A percentile compares a stretch with the other conserved stretches of the same genome.
Conservation (phyloP, 2,329 filamentous ascomycete species). For the Penicillium sp. region DNA sequence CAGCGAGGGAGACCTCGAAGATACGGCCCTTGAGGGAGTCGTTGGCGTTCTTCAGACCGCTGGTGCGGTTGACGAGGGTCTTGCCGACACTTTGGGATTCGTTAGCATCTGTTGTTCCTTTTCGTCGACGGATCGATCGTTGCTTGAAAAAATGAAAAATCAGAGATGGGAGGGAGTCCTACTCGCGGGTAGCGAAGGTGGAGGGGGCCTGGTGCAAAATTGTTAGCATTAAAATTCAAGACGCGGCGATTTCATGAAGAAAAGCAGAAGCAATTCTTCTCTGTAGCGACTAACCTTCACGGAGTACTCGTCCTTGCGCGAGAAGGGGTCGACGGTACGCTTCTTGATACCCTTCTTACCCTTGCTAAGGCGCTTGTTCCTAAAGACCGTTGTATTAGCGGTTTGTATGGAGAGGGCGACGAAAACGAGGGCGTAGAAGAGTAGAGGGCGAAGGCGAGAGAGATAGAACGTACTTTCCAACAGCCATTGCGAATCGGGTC, state of each 20-base stretch:
- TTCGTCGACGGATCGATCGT: neutral
- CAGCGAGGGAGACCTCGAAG: slow-evolving; percentile 97
- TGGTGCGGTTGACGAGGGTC: slow-evolving; percentile 98
- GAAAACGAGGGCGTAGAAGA: slow-evolving; percentile 5
- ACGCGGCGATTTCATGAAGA: neutral
- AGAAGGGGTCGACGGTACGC: slow-evolving; percentile 96
- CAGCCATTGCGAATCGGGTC: slow-evolving; percentile 72
- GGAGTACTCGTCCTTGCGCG: slow-evolving; percentile 98
- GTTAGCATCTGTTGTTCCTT: slow-evolving; percentile 21
- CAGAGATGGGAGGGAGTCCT: slow-evolving; percentile 57
- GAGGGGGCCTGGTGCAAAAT: slow-evolving; percentile 72
- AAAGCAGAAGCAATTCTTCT: too few species aligned
- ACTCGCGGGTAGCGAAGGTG: slow-evolving; percentile 96
- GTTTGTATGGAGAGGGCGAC: slow-evolving; percentile 10
- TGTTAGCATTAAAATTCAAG: slow-evolving; percentile 20
- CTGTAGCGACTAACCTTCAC: slow-evolving; percentile 71
- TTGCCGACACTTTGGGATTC: slow-evolving; percentile 81
- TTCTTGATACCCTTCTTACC: slow-evolving; percentile 99
- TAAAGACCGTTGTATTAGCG: slow-evolving; percentile 41
- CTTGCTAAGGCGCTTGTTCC: slow-evolving; percentile 99
- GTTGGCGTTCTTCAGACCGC: slow-evolving; percentile 99
- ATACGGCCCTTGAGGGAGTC: slow-evolving; percentile 98
- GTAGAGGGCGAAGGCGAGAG: slow-evolving; percentile 7
- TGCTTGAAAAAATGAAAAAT: neutral
- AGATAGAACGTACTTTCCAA: slow-evolving; percentile 69